Evolutionary conservation across 2,329 filamentous ascomycete species (phyloP), one percentile per base, ranked within the genome.

Genomic region (Trichoderma simmonsii): DNA sequence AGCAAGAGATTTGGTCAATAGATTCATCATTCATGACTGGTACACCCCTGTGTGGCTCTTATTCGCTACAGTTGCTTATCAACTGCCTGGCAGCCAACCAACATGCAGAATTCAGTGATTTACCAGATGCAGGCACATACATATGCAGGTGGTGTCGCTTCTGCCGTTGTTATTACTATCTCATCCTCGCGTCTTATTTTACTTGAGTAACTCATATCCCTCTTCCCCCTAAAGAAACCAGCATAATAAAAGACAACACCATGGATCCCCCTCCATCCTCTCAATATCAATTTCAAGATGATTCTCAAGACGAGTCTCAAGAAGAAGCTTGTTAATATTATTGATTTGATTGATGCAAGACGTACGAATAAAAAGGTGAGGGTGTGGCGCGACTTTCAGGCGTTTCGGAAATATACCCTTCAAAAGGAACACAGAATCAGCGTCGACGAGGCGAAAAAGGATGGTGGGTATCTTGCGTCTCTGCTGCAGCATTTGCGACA

Each of bases 331-430:
- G 78, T 80, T 71, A 80, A 80, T 61, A 80, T 80, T 43, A 73
- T 80, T 0, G 77, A 80, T 63, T 72, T 80, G 48, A 79, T 81
- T 34, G 77, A 81, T 61, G 72, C 78, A 15, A 74, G 75, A 39
- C 75, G 78, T 24, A 79, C 74, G 18, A 26, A 59, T 21, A 74
- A 72, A 34, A 56, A 71, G 56, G 76, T 80, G 39, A 57, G 75
- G 36, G 75, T 80, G 28, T 80, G 77, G 78, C 15, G 74, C 2
- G 71, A 79, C 57, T 80, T 80, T 54, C 72, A 74, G 9, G 74
- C 65, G 5, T 77, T 79, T 68, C 71, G 75, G 21, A 39, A 28
- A 0, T 79, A 79, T 66, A 80, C 78, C 2, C 74, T 78, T 2
- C 69, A 71, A 28, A 70, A 75, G 34, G 69, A 72, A 24, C 72